phyloP scores from a whole-genome alignment of 202 grass and related monocot genomes.

The Thinopyrum obtusiflorum region DNA sequence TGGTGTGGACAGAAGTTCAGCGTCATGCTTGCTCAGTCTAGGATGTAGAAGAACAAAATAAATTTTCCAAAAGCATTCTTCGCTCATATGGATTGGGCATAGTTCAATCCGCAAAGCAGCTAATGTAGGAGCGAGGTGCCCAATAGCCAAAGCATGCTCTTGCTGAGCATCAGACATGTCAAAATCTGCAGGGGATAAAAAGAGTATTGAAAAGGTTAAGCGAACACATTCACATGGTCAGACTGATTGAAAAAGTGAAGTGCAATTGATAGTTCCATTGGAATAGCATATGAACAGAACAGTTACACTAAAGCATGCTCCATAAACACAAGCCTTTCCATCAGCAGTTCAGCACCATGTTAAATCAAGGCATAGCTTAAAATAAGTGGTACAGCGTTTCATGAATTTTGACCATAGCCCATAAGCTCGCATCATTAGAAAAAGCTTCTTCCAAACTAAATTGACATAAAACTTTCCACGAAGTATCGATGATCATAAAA shows the following conservation, averaged over 20 bases:
- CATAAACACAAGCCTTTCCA: neutral
- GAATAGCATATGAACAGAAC: neutral
- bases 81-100: constrained; percentile 84
- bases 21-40: constrained; percentile 77
- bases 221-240: neutral
- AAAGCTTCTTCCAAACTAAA: neutral
- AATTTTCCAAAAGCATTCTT: constrained; percentile 98
- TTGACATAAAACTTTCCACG: neutral
- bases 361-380: neutral
- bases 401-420: neutral
- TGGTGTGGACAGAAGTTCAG: constrained; percentile 84
- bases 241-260: neutral
- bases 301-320: neutral
- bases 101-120: constrained; percentile 89
- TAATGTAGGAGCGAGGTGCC: constrained; percentile 78
- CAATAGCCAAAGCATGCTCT: constrained; percentile 80
- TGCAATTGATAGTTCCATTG: neutral
- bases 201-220: constrained; percentile 27
- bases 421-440: neutral
- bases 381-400: neutral
- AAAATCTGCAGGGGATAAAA: constrained; percentile 64
- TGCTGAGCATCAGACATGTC: constrained; percentile 94
- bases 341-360: neutral
- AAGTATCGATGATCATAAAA: neutral
- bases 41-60: constrained; percentile 98